Base-by-base conservation (phyloP, 2,329 filamentous ascomycete genomes). In the Aspergillus sp. region DNA sequence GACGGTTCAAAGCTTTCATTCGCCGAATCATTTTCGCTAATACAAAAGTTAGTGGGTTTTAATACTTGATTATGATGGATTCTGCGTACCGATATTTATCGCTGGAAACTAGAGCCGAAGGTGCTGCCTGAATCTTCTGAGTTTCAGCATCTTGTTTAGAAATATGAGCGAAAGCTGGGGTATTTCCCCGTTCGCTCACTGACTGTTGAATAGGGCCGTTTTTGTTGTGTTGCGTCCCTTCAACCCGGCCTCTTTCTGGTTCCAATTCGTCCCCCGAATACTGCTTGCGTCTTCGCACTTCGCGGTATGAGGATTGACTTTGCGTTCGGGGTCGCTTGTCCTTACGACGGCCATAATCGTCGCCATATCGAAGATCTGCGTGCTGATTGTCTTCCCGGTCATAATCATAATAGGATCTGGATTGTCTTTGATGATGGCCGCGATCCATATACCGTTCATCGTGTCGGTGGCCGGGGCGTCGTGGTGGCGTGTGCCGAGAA, bases 81-180 rank as follows among this genome's bases (percentile, higher is more conserved):
- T 62, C 13, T 57, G 66, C 72, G 75, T 79, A 81, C 79, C 75
- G 77, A 71, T 77, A 76, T 68, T 73, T 70, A 54, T 69, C 64
- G 68, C 65, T 67, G 61, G 72, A 62, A 59, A 64, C 68, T 69
- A 75, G 74, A 68, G 67, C 66, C 65, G 72, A 74, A 76, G 79
- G 78, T 80, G 77, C 78, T 76, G 81, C 77, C 71, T 80, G 79
- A 77, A 84, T 81, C 85, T 86, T 81, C 79, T 80, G 81, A 85
- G 79, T 82, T 88, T 91, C 89, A 90, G 87, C 83, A 82, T 89
- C 81, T 80, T 83, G 76, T 84, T 81, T 88, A 77, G 80, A 78
- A 80, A 80, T 76, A 80, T 79, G 83, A 83, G 83, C 83, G 81
- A 79, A 81, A 79, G 84, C 81, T 81, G 81, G 82, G 81, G 83